Evolutionary conservation across 129 eudicot genomes (phyloP).

Genomic region (Artemisia argyi): DNA sequence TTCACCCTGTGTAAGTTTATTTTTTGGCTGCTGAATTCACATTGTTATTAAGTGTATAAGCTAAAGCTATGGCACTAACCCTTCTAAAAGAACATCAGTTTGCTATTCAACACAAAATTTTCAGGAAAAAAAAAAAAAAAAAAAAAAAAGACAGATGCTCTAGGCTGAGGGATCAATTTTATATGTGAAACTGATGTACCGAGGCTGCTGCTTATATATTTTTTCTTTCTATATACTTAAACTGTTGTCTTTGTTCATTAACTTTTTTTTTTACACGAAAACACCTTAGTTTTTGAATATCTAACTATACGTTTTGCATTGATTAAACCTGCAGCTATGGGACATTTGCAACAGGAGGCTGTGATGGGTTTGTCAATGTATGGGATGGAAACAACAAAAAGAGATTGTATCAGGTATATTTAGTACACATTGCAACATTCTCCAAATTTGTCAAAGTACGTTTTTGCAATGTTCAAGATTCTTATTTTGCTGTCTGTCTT

Average conservation of each 20-base stretch:
- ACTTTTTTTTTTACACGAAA: background rate
- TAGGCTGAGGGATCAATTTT: too few relatives aligned
- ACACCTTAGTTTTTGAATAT: background rate
- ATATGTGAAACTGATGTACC: too few relatives aligned
- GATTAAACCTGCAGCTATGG: conserved; percentile 64
- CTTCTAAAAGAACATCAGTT: background rate
- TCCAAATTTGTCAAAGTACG: background rate
- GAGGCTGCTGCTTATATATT: too few relatives aligned
- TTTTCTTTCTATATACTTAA: too few relatives aligned
- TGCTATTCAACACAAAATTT: background rate
- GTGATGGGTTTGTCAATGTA: conserved; percentile 89
- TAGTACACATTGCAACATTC: background rate
- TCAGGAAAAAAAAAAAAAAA: background rate
- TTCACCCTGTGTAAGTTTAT: conserved; percentile 88
- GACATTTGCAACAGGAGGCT: conserved; percentile 96
- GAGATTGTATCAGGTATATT: conserved; percentile 81
- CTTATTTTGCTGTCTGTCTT: conserved; percentile 13
- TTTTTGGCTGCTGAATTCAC: background rate
- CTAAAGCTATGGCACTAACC: background rate
- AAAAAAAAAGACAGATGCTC: background rate
- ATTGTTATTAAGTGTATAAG: background rate
- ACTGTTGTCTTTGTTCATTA: too few relatives aligned
- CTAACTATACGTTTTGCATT: background rate
- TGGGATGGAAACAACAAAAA: conserved; percentile 99
- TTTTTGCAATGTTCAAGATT: background rate